Evolutionary conservation across 2,329 filamentous ascomycete species (phyloP).

Genomic region (Ciborinia camelliae): DNA sequence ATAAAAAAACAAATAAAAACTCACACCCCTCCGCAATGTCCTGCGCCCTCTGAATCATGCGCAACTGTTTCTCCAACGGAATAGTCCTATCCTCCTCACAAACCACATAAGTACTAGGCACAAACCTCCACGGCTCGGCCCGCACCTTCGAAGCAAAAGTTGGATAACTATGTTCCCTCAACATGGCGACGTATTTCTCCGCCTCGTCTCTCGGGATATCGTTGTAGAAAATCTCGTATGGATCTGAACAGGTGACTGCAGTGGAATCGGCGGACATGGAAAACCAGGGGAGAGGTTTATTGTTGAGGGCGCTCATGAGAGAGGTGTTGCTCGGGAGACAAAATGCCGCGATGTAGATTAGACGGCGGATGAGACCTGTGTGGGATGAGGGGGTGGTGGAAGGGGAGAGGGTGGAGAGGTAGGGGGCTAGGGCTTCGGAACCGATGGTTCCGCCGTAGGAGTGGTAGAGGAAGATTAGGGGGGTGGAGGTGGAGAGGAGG

Average conservation of each 20-base stretch:
- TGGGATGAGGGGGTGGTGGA: neutral
- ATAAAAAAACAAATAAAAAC: too few species aligned
- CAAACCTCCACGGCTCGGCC: slow-evolving; percentile 40
- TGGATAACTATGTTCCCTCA: slow-evolving; percentile 36
- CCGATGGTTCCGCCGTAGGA: slow-evolving; percentile 42
- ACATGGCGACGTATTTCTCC: slow-evolving; percentile 21
- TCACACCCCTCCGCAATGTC: slow-evolving; percentile 3
- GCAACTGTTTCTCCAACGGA: slow-evolving; percentile 38
- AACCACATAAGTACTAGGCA: slow-evolving; percentile 43
- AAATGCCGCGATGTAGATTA: slow-evolving; percentile 21
- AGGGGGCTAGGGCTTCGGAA: slow-evolving; percentile 39
- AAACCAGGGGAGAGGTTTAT: slow-evolving; percentile 24
- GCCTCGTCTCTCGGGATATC: slow-evolving; percentile 35
- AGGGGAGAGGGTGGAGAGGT: slow-evolving; percentile 9
- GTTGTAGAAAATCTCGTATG: slow-evolving; percentile 38
- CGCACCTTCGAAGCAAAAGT: slow-evolving; percentile 32
- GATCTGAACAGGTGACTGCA: slow-evolving; percentile 24
- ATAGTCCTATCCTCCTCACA: slow-evolving; percentile 42
- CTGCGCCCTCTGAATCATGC: slow-evolving; percentile 35
- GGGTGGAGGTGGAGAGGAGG: slow-evolving; percentile 40
- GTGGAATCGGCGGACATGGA: slow-evolving; percentile 5
- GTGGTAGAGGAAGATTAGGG: slow-evolving; percentile 42
- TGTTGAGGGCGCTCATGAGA: slow-evolving; percentile 22
- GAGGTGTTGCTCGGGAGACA: slow-evolving; percentile 23
- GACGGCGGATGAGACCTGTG: neutral